Conservation (phyloP, 208 protist species). For the Naegleria fowleri region DNA sequence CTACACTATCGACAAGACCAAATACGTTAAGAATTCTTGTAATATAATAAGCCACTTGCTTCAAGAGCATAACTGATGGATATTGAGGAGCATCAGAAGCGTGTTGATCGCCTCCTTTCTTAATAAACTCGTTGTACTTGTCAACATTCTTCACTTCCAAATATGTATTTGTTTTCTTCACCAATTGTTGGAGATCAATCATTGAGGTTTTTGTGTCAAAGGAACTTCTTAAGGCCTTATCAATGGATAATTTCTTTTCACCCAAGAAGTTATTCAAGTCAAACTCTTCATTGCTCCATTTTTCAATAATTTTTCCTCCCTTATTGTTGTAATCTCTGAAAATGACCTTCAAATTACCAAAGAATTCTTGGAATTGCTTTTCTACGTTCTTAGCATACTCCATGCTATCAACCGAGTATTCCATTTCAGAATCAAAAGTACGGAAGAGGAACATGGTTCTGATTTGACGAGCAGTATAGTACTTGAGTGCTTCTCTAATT, state of each 20-base stretch:
- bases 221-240: conserved; percentile 56
- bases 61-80: conserved; percentile 61
- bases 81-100: conserved; percentile 28
- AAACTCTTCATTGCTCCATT: conserved; percentile 40
- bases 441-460: conserved; percentile 90
- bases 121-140: neutral
- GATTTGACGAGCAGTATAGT: conserved; percentile 68
- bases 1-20: conserved; percentile 57
- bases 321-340: conserved; percentile 51
- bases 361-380: conserved; percentile 69
- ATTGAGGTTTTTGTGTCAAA: conserved; percentile 84
- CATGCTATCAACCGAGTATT: conserved; percentile 83
- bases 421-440: conserved; percentile 74
- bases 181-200: conserved; percentile 58
- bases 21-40: conserved; percentile 83
- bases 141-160: conserved; percentile 25
- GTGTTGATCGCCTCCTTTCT: conserved; percentile 38
- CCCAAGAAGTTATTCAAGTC: conserved; percentile 50
- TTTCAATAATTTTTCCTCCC: conserved; percentile 51
- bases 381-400: conserved; percentile 67
- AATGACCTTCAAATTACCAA: conserved; percentile 62
- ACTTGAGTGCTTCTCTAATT: conserved; percentile 73
- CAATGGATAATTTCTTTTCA: conserved; percentile 34
- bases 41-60: conserved; percentile 69
- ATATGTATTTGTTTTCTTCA: conserved; percentile 76